Evolutionary conservation across 1,139 yeast species (phyloP), one percentile per base, ranked within the genome.

Genomic region (Meyerozyma guilliermondii): DNA sequence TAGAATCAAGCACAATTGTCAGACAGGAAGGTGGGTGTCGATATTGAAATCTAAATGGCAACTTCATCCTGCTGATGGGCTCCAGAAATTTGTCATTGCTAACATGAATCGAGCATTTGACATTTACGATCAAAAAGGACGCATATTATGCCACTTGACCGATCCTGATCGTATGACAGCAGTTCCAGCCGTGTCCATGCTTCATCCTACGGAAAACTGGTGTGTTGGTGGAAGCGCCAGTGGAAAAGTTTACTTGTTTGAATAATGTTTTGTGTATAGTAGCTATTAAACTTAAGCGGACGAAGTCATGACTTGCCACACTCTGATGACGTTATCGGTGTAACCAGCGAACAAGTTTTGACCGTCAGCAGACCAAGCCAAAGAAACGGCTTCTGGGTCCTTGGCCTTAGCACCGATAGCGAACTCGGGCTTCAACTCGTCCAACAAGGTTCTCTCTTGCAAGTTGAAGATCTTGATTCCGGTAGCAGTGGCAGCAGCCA

Each of bases 311-410:
- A 92, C 96, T 84, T 92, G 98, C 98, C 98, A 92, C 77, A 91
- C 98, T 81, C 98, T 92, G 83, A 92, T 91, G 69, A 86, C 82
- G 82, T 88, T 88, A 78, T 92, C 99, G 68, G 98, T 91, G 96
- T 92, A 92, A 83, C 99, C 99, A 64, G 98, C 96, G 72, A 89
- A 92, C 78, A 92, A 84, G 86, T 87, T 89, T 83, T 91, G 98
- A 74, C 98, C 98, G 66, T 92, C 98, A 75, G 96, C 95, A 65
- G 98, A 91, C 99, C 99, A 92, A 71, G 97, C 89, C 71, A 92
- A 85, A 59, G 98, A 91, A 72, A 92, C 80, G 71, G 96, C 95
- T 76, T 89, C 96, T 71, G 98, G 98, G 79, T 88, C 96, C 81
- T 88, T 87, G 63, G 95, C 91, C 77, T 83, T 82, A 64, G 86